Percentiles rank a stretch among this genome's conserved stretches.
These are phyloP conservation scores for Corynascus novoguineensis DNA, from an alignment of 495 filamentous ascomycete genomes.

Conservation along the genomic window DNA sequence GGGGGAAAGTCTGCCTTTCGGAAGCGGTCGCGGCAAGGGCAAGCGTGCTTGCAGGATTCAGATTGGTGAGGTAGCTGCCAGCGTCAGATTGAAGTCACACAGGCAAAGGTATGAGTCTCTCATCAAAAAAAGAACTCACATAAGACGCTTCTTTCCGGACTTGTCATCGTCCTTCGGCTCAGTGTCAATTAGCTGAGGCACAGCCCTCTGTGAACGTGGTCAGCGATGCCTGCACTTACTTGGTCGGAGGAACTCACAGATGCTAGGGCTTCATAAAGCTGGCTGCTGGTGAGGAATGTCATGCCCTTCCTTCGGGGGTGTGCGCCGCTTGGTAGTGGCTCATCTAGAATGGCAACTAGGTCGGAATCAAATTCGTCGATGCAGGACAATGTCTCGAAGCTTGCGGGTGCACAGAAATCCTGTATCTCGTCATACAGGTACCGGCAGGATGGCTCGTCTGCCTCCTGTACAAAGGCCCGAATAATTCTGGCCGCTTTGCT, in stretches of 20 bases:
- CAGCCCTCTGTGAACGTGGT: background rate
- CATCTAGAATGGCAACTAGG: slow-evolving; percentile 14
- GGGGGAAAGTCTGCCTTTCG: background rate
- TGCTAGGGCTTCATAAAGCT: slow-evolving; percentile 11
- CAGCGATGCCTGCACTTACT: background rate
- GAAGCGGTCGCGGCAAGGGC: slow-evolving; percentile 15
- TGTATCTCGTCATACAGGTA: slow-evolving; percentile 21
- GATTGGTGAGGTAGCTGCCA: slow-evolving; percentile 19
- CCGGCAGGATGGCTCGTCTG: background rate
- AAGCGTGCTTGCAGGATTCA: slow-evolving; percentile 11
- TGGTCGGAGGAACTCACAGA: background rate
- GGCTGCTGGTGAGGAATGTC: background rate
- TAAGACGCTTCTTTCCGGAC: background rate
- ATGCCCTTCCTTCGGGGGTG: background rate
- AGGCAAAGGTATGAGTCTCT: too few species aligned
- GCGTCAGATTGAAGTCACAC: background rate
- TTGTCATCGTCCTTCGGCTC: background rate
- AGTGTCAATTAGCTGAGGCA: slow-evolving; percentile 3
- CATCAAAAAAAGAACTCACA: slow-evolving; percentile 2
- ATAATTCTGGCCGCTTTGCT: slow-evolving; percentile 11
- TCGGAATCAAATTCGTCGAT: background rate
- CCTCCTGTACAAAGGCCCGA: slow-evolving; percentile 5
- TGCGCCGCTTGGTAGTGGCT: background rate
- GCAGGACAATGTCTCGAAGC: background rate
- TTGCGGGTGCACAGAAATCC: slow-evolving; percentile 9